Base-by-base conservation (phyloP, 495 filamentous ascomycete species). In the Neurospora sp. region DNA sequence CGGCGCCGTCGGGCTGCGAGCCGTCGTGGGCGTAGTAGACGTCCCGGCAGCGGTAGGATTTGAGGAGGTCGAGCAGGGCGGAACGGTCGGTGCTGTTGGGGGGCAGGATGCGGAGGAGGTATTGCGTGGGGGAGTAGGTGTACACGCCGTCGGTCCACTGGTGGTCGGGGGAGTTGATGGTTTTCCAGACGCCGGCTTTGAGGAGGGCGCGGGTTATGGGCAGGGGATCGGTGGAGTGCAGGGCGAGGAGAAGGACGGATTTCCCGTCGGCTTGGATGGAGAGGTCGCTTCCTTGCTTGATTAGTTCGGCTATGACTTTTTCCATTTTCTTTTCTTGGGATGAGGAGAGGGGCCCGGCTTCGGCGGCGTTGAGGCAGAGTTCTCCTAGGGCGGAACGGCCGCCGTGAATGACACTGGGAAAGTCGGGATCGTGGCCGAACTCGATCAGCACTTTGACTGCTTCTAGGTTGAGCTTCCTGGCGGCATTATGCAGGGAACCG, bases 321-420 rank as follows among this genome's bases (percentile, higher is more conserved):
- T 86, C 83, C 84, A 87, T 85, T 5, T 76, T 69, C 70, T 85
- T 86, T 70, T 85, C 83, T 42, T 79, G 79, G 12, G 78, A 77
- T 4, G 80, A 71, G 0, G 82, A 82, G 8, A 85, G 75, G 23
- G 83, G 78, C 5, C 80, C 77, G 0, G 77, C 77, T 54, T 84
- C 79, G 8, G 83, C 78, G 2, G 82, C 83, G 44, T 85, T 84
- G 27, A 87, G 75, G 38, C 84, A 86, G 12, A 87, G 76, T 76
- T 87, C 85, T 6, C 83, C 85, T 10, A 87, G 82, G 0, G 84
- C 85, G 49, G 80, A 86, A 27, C 85, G 83, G 8, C 85, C 85
- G 69, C 77, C 81, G 69, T 87, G 85, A 5, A 86, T 74, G 2
- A 83, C 76, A 72, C 85, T 87, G 0, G 85, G 85, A 37, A 86